These are phyloP conservation scores for Rhizopogon rudus DNA, from an alignment of 768 basidiomycete species.

Conservation along the genomic window DNA sequence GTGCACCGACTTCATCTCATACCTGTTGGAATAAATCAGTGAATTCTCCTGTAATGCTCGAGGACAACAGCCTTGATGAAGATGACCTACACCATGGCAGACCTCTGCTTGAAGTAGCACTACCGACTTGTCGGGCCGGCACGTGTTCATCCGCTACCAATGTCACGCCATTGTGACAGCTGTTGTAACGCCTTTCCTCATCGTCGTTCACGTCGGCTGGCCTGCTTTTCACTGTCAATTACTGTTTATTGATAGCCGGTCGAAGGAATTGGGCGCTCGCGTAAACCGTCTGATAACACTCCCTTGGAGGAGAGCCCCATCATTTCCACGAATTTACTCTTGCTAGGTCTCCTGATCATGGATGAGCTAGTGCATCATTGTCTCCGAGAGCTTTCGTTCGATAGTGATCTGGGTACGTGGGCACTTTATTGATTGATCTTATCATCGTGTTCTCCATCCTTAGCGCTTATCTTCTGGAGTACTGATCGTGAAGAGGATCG, in stretches of 20 bases:
- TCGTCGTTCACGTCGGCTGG: constrained; percentile 1
- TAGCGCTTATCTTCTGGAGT: not conserved
- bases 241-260: not conserved
- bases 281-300: constrained; percentile 1
- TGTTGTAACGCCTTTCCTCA: not conserved
- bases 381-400: constrained; percentile 83
- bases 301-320: not conserved
- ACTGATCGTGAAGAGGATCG: constrained; percentile 19
- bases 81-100: too few relatives aligned
- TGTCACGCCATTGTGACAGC: not conserved
- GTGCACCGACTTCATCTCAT: too few relatives aligned
- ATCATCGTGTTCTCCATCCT: not conserved
- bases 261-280: not conserved
- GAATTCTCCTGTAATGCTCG: too few relatives aligned
- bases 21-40: too few relatives aligned
- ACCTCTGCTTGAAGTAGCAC: too few relatives aligned
- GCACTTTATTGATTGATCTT: not conserved
- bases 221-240: not conserved
- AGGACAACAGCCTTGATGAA: too few relatives aligned
- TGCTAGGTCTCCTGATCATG: constrained; percentile 35
- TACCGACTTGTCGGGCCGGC: too few relatives aligned
- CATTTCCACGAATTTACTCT: not conserved
- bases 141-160: not conserved
- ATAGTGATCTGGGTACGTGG: constrained; percentile 81
- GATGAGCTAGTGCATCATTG: constrained; percentile 84